Percentiles rank a stretch among this genome's conserved stretches.
phyloP scores from a whole-genome alignment of 257 asterid genomes.

The Nicotiana sylvestris region DNA sequence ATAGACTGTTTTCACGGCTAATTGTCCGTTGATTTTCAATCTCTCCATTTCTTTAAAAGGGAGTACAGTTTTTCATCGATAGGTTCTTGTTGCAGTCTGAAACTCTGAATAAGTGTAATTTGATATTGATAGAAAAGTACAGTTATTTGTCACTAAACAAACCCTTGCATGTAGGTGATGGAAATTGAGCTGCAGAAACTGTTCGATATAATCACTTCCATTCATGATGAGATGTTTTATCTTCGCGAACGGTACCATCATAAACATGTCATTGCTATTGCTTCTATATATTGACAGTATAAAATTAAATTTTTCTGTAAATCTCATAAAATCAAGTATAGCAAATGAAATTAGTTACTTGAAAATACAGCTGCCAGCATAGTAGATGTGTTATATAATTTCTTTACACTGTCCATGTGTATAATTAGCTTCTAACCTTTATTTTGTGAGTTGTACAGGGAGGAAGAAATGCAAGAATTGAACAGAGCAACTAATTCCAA shows the following conservation, averaged over 20 bases:
- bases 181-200: conserved; percentile 26
- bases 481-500: conserved; percentile 27
- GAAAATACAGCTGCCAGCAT: background rate
- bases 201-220: conserved; percentile 21
- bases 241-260: conserved; percentile 21
- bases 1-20: too few species aligned
- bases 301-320: too few species aligned
- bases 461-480: conserved; percentile 28
- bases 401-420: too few species aligned
- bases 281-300: background rate
- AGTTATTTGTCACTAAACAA: background rate
- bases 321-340: too few species aligned
- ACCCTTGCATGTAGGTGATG: conserved; percentile 18
- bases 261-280: background rate
- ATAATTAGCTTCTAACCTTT: background rate
- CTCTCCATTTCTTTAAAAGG: too few species aligned
- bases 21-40: too few species aligned
- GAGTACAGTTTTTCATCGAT: too few species aligned
- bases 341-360: background rate
- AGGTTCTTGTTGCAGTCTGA: too few species aligned
- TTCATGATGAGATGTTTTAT: conserved; percentile 25
- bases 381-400: too few species aligned
- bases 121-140: too few species aligned
- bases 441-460: conserved; percentile 16
- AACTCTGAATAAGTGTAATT: too few species aligned